Evolutionary conservation across 2,329 filamentous ascomycete species (phyloP), one percentile per base, ranked within the genome.

Genomic region (Phialophora expanda): DNA sequence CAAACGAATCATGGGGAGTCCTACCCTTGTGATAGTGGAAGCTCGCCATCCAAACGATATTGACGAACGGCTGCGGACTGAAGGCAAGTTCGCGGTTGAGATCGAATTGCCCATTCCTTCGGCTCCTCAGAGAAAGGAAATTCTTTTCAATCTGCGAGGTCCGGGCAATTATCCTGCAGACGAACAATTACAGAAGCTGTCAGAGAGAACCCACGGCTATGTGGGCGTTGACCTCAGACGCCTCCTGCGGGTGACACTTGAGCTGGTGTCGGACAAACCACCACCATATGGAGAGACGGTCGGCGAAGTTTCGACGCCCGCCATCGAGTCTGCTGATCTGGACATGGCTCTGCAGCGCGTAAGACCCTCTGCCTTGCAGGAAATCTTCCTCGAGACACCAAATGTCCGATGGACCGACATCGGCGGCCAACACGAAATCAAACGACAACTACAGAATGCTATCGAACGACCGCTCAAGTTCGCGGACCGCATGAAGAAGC

Each of bases 381-480:
- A 96, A 74, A 88, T 97, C 62, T 92, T 95, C 75, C 83, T 97
- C 55, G 91, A 96, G 74, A 93, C 92, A 8, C 93, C 93, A 0
- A 93, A 90, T 14, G 89, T 96, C 30, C 86, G 85, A 76, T 98
- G 93, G 93, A 83, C 85, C 56, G 92, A 97, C 73, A 94, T 98
- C 59, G 93, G 92, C 66, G 94, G 94, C 0, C 91, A 96, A 69
- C 86, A 90, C 53, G 83, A 85, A 48, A 87, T 96, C 68, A 96
- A 96, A 75, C 82, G 78, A 63, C 80, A 81, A 41, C 81, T 89
- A 28, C 82, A 85, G 69, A 80, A 85, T 64, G 85, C 86, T 17
- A 83, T 87, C 12, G 82, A 86, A 65, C 83, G 86, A 71, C 86
- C 86, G 5, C 79, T 87, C 59, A 85, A 82, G 77, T 77, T 84